Conservation (phyloP, 805 yeast species). For the Candida verbasci region DNA sequence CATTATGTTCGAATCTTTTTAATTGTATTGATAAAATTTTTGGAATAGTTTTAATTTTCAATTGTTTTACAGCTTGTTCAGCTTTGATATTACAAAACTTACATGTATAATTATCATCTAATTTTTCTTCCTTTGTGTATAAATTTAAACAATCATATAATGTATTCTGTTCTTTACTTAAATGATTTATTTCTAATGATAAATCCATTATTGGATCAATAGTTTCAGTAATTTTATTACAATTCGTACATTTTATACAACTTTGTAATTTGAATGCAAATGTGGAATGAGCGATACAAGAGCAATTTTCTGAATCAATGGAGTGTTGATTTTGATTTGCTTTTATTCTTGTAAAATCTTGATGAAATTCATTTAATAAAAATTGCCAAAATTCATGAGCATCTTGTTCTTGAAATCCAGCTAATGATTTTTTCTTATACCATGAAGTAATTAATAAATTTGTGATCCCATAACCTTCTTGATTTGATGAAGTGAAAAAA, state of each 20-base stretch:
- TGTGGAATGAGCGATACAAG: slow-evolving; percentile 82
- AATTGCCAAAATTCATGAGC: slow-evolving; percentile 98
- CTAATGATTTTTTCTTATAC: slow-evolving; percentile 77
- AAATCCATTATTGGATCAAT: slow-evolving; percentile 88
- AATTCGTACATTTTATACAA: slow-evolving; percentile 67
- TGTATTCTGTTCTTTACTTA: slow-evolving; percentile 25
- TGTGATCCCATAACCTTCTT: slow-evolving; percentile 77
- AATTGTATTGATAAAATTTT: slow-evolving; percentile 79
- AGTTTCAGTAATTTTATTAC: slow-evolving; percentile 61
- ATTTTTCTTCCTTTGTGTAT: slow-evolving; percentile 72
- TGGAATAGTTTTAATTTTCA: slow-evolving; percentile 66
- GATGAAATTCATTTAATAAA: slow-evolving; percentile 77
- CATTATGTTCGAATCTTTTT: slow-evolving; percentile 68
- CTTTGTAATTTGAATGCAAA: slow-evolving; percentile 84
- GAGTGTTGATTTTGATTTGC: background rate
- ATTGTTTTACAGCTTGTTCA: slow-evolving; percentile 65
- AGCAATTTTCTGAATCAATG: slow-evolving; percentile 20
- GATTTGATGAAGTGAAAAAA: slow-evolving; percentile 60
- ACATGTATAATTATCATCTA: slow-evolving; percentile 69
- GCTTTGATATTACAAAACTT: slow-evolving; percentile 50
- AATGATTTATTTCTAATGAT: slow-evolving; percentile 62
- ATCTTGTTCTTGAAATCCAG: slow-evolving; percentile 97
- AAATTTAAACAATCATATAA: slow-evolving; percentile 65
- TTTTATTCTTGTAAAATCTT: slow-evolving; percentile 19
- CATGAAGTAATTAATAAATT: slow-evolving; percentile 80